Conservation (phyloP, 164 flowering plant genomes). For the Cinnamomum chago region DNA sequence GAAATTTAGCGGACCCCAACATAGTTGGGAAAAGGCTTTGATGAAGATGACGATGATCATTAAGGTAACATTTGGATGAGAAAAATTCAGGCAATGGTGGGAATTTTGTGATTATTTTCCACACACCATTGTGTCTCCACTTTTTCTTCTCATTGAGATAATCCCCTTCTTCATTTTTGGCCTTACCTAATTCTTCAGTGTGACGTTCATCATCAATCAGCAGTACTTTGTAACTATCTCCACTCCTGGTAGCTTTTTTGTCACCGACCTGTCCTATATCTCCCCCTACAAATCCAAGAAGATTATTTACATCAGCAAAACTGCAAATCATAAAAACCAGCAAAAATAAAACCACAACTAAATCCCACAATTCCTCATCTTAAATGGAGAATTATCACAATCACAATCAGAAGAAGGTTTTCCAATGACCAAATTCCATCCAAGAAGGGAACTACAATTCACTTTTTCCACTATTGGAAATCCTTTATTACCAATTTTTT, state of each 20-base stretch:
- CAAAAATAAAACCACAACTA: not conserved
- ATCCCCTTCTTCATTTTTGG: not conserved
- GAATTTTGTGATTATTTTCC: no score
- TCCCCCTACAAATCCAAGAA: conserved; percentile 30
- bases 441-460: not conserved
- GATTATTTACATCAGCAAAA: not conserved
- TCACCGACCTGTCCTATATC: conserved; percentile 31
- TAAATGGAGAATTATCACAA: no score
- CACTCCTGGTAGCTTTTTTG: conserved; percentile 25
- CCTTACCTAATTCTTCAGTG: conserved; percentile 34
- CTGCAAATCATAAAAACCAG: not conserved
- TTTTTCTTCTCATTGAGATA: no score
- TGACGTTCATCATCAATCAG: conserved; percentile 39
- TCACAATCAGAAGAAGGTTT: not conserved
- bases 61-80: no score
- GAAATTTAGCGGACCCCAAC: no score
- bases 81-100: no score
- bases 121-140: no score
- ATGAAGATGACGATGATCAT: no score
- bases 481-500: not conserved
- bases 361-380: not conserved
- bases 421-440: not conserved
- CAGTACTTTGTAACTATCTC: conserved; percentile 45
- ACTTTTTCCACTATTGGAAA: not conserved
- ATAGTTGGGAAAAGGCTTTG: no score